A percentile compares a stretch with the other conserved stretches of the same genome.
Conservation (phyloP, 2,329 filamentous ascomycete species). For the Botrytis fragariae region DNA sequence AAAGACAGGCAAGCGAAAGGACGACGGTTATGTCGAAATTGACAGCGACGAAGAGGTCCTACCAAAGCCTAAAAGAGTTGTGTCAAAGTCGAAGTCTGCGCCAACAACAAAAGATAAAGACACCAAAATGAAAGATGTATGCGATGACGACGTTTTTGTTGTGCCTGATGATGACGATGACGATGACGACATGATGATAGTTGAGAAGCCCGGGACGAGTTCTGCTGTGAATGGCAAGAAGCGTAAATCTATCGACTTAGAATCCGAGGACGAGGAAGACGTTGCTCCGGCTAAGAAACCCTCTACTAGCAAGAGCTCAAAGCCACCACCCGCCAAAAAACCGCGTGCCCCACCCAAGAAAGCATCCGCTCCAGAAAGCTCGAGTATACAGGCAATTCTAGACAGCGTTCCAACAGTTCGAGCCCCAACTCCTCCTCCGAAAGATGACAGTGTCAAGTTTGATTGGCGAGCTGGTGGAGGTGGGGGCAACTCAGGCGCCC, state of each 20-base stretch:
- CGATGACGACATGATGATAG: conserved; percentile 45
- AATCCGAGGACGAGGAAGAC: conserved; percentile 55
- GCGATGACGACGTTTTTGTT: conserved; percentile 35
- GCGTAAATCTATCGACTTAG: conserved; percentile 55
- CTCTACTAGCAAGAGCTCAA: conserved; percentile 36
- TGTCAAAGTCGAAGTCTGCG: conserved; percentile 40
- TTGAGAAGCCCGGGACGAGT: conserved; percentile 34
- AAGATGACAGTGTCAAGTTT: conserved; percentile 70
- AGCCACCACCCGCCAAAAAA: conserved; percentile 39
- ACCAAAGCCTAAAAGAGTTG: conserved; percentile 54
- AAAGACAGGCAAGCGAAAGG: conserved; percentile 62
- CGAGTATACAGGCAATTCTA: conserved; percentile 77
- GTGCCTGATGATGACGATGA: conserved; percentile 43
- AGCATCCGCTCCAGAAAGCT: conserved; percentile 62
- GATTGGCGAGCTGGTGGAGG: conserved; percentile 67
- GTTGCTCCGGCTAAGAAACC: conserved; percentile 56
- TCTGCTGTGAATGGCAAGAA: conserved; percentile 47
- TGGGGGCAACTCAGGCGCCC: conserved; percentile 60
- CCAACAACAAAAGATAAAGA: conserved; percentile 45
- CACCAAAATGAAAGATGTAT: conserved; percentile 42
- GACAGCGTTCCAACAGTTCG: conserved; percentile 81
- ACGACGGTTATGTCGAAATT: conserved; percentile 69
- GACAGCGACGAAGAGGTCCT: conserved; percentile 67
- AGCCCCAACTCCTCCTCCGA: conserved; percentile 78
- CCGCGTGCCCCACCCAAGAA: conserved; percentile 51